Evolutionary conservation across 140 eudicot species (phyloP).

Genomic region (Cichorium intybus): DNA sequence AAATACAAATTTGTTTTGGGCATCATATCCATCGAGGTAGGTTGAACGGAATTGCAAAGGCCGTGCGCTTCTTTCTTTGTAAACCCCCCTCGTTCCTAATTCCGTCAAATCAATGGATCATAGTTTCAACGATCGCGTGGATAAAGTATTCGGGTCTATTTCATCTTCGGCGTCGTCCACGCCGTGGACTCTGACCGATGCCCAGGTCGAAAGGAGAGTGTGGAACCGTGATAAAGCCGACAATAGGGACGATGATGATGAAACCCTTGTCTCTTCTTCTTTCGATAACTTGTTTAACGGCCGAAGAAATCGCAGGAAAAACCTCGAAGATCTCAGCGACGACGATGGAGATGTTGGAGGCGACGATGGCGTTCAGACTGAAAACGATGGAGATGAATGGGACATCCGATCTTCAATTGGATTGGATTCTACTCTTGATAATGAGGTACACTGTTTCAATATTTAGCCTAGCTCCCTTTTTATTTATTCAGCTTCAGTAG

Average conservation of each 20-base stretch:
- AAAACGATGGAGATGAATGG: conserved; percentile 28
- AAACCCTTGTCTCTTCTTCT: conserved; percentile 36
- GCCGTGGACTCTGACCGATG: conserved; percentile 46
- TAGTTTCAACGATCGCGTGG: conserved; percentile 45
- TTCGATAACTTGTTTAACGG: conserved; percentile 14
- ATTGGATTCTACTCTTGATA: conserved; percentile 50
- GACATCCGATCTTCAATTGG: conserved; percentile 47
- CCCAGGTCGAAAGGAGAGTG: conserved; percentile 24
- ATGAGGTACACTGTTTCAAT: conserved; percentile 31
- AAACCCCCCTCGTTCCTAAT: no score
- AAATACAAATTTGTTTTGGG: no score
- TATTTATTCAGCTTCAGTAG: background rate
- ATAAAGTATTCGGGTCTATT: conserved; percentile 43
- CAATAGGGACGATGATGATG: conserved; percentile 24
- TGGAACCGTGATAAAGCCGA: conserved; percentile 27
- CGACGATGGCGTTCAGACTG: background rate
- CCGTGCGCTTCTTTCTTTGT: background rate
- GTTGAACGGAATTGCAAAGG: background rate
- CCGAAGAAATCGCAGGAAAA: conserved; percentile 6
- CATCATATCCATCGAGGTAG: background rate
- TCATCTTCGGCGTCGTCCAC: conserved; percentile 15
- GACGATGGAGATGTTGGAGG: background rate
- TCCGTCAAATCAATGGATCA: conserved; percentile 1
- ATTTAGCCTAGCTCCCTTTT: no score
- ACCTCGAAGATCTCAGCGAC: background rate